Percentiles rank a stretch among this genome's conserved stretches.
Conservation (phyloP, 1,284 basidiomycete species). For the Blastosporella zonata region DNA sequence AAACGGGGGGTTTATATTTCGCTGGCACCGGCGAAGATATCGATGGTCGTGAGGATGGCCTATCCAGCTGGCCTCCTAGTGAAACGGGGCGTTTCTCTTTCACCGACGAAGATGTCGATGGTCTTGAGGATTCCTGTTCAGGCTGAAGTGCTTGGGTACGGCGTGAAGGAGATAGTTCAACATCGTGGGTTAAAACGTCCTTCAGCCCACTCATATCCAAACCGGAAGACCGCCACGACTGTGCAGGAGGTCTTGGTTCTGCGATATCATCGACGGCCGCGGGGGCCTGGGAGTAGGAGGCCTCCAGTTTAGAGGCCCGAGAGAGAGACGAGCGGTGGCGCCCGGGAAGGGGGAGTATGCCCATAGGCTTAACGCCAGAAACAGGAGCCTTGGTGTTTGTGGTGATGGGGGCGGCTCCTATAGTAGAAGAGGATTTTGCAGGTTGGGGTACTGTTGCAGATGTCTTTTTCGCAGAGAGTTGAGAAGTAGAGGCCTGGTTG, state of each 20-base stretch:
- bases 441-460: background rate
- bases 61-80: no score
- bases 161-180: background rate
- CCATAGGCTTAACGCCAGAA: background rate
- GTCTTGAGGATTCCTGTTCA: background rate
- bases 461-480: background rate
- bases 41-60: no score
- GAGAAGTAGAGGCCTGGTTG: background rate
- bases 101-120: background rate
- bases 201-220: constrained; percentile 16
- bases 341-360: background rate
- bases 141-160: background rate
- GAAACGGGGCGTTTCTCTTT: background rate
- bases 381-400: background rate
- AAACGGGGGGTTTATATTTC: background rate
- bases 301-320: background rate
- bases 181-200: constrained; percentile 9
- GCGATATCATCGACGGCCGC: background rate
- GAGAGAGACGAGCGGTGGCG: background rate
- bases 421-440: background rate
- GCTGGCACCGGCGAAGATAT: no score
- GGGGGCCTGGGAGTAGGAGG: background rate
- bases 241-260: background rate
- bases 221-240: constrained; percentile 2
- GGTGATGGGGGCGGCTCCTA: background rate